A percentile compares a stretch with the other conserved stretches of the same genome.
phyloP scores from a whole-genome alignment of 768 basidiomycete species.

The Trametes gibbosa region DNA sequence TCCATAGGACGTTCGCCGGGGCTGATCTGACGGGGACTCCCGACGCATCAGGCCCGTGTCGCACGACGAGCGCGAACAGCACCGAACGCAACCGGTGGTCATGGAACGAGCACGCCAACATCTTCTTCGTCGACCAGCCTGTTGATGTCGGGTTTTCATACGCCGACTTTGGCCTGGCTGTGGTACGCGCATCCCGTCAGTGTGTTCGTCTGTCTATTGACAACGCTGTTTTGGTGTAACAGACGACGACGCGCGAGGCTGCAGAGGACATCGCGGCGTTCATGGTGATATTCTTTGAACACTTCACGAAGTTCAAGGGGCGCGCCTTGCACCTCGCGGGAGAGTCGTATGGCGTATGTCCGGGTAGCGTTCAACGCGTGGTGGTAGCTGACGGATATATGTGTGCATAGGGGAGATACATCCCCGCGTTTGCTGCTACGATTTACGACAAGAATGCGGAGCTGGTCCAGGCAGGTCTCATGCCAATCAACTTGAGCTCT shows the following conservation, averaged over 20 bases:
- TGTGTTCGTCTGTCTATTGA: neutral
- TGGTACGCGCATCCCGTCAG: slow-evolving; percentile 35
- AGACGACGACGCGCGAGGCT: slow-evolving; percentile 66
- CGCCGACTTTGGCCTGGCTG: slow-evolving; percentile 57
- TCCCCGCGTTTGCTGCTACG: slow-evolving; percentile 48
- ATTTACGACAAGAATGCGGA: slow-evolving; percentile 48
- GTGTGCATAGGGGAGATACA: slow-evolving; percentile 43
- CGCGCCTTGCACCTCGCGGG: slow-evolving; percentile 43
- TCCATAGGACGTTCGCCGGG: slow-evolving; percentile 27
- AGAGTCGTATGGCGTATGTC: slow-evolving; percentile 48
- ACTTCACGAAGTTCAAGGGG: slow-evolving; percentile 69
- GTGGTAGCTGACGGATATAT: no score
- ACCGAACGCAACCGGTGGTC: slow-evolving; percentile 55
- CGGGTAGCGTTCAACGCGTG: no score
- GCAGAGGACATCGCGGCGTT: slow-evolving; percentile 71
- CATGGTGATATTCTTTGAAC: slow-evolving; percentile 70
- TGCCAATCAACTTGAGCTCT: slow-evolving; percentile 49
- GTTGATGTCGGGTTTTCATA: slow-evolving; percentile 38
- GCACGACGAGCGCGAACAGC: slow-evolving; percentile 48
- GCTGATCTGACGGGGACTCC: neutral
- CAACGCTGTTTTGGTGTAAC: neutral
- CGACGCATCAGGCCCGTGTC: slow-evolving; percentile 55
- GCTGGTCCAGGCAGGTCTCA: slow-evolving; percentile 43
- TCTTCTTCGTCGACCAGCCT: slow-evolving; percentile 47
- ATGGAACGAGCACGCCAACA: slow-evolving; percentile 67